Percentiles rank a stretch among this genome's conserved stretches.
phyloP scores from a whole-genome alignment of 495 filamentous ascomycete genomes.

The Mytilinidion resinicola region DNA sequence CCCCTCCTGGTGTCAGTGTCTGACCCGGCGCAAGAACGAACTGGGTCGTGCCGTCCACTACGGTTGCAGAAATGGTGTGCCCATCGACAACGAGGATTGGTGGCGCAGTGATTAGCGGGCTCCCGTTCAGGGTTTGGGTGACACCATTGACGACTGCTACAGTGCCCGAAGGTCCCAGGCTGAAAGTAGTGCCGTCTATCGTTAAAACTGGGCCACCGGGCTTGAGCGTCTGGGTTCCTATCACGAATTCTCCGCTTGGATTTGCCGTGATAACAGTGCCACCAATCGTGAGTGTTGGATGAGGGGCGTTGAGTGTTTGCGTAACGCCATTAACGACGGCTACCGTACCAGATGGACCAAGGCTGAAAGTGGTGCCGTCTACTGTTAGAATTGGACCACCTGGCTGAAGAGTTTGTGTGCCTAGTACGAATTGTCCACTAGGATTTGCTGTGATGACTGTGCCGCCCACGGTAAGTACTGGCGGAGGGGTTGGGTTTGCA shows the following conservation, averaged over 20 bases:
- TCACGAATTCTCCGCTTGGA: constrained; percentile 21
- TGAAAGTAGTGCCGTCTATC: constrained; percentile 14
- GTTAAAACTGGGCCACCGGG: constrained; percentile 26
- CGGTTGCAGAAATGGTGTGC: constrained; percentile 9
- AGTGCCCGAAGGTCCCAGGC: not conserved
- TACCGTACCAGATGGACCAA: constrained; percentile 25
- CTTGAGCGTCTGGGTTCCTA: constrained; percentile 16
- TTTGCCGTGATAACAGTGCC: constrained; percentile 20
- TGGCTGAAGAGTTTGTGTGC: constrained; percentile 15
- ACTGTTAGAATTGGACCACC: constrained; percentile 17
- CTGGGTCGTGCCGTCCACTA: constrained; percentile 12
- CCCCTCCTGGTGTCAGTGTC: constrained; percentile 23
- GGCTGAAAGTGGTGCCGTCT: constrained; percentile 12
- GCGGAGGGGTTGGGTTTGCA: constrained; percentile 3
- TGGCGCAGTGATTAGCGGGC: not conserved
- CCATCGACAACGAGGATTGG: constrained; percentile 7
- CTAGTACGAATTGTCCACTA: constrained; percentile 23
- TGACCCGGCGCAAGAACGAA: constrained; percentile 21
- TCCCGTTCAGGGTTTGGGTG: constrained; percentile 5
- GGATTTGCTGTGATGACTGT: constrained; percentile 20
- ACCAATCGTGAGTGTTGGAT: constrained; percentile 17
- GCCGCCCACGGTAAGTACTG: constrained; percentile 19
- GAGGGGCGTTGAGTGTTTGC: constrained; percentile 17
- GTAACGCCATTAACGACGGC: constrained; percentile 23
- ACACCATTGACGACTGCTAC: constrained; percentile 14